Conservation (phyloP, 2,329 filamentous ascomycete genomes). For the Pseudocercospora cruenta region DNA sequence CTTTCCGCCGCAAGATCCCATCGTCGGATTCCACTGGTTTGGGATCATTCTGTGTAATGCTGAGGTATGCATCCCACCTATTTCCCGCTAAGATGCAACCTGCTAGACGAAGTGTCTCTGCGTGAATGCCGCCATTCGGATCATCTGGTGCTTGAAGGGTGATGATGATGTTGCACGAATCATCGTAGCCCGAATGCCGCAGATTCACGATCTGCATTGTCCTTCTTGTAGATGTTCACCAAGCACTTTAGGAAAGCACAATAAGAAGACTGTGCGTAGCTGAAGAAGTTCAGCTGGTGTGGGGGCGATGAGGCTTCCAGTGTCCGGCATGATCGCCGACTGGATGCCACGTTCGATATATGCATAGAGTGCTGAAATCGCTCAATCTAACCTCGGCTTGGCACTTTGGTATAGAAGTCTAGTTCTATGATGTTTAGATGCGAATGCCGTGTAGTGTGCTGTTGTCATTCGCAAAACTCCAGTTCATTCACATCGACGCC, state of each 20-base stretch:
- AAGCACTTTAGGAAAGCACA: background rate
- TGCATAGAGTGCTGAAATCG: too few species aligned
- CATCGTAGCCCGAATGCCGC: constrained; percentile 10
- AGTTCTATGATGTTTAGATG: too few species aligned
- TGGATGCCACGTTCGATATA: background rate
- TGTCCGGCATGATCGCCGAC: background rate
- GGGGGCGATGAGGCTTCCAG: background rate
- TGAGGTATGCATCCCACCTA: constrained; percentile 14
- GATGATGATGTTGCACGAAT: constrained; percentile 12
- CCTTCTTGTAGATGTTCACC: background rate
- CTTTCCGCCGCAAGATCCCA: constrained; percentile 2
- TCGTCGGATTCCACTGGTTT: background rate
- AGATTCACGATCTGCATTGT: constrained; percentile 14
- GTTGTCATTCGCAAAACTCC: too few species aligned
- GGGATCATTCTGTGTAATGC: constrained; percentile 4
- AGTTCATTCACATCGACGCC: constrained; percentile 12
- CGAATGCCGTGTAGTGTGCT: too few species aligned
- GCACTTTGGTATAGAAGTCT: too few species aligned
- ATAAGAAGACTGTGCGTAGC: background rate
- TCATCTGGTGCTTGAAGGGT: constrained; percentile 16
- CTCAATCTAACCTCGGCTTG: too few species aligned
- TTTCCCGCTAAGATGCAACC: constrained; percentile 11
- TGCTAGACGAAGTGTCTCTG: constrained; percentile 10
- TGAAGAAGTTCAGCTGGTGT: background rate
- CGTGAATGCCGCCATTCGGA: constrained; percentile 16